A percentile compares a stretch with the other conserved stretches of the same genome.
Evolutionary conservation across 169 alveolate genomes (phyloP).

Genomic region (Cryptosporidium sp.): DNA sequence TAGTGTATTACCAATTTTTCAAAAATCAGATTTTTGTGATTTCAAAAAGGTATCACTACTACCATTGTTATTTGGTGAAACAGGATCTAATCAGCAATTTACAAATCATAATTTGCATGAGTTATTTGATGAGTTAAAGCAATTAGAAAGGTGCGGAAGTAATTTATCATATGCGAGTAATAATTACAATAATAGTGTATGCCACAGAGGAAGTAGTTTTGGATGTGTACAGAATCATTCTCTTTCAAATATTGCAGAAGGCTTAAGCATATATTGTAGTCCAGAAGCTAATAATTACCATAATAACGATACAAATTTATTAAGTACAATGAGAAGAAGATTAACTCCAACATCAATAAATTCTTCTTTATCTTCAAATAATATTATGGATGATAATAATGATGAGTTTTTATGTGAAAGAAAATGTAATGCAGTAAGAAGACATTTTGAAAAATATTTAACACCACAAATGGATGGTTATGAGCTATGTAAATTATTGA

Average conservation of each 20-base stretch:
- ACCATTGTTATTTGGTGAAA: conserved; percentile 48
- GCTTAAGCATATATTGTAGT: not conserved
- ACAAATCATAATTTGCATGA: not conserved
- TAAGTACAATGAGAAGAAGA: conserved; percentile 9
- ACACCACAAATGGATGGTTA: conserved; percentile 31
- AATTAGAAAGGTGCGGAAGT: conserved; percentile 29
- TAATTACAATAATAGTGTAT: conserved; percentile 4
- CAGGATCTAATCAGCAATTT: not conserved
- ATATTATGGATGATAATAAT: conserved; percentile 18
- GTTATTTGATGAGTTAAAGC: conserved; percentile 36
- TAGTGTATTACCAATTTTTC: not conserved
- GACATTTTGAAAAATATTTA: conserved; percentile 41
- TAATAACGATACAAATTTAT: not conserved
- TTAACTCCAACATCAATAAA: conserved; percentile 70
- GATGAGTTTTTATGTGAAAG: conserved; percentile 48
- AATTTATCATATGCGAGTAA: not conserved
- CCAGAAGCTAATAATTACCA: not conserved
- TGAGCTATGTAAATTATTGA: conserved; percentile 57
- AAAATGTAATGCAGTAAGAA: conserved; percentile 53
- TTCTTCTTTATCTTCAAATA: conserved; percentile 68
- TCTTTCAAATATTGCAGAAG: conserved; percentile 20
- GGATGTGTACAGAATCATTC: conserved; percentile 30
- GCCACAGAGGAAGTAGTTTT: conserved; percentile 45
- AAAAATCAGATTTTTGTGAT: not conserved
- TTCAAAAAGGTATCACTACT: not conserved